phyloP scores from a whole-genome alignment of 345 rosid genomes.

The Arabis hirsuta region DNA sequence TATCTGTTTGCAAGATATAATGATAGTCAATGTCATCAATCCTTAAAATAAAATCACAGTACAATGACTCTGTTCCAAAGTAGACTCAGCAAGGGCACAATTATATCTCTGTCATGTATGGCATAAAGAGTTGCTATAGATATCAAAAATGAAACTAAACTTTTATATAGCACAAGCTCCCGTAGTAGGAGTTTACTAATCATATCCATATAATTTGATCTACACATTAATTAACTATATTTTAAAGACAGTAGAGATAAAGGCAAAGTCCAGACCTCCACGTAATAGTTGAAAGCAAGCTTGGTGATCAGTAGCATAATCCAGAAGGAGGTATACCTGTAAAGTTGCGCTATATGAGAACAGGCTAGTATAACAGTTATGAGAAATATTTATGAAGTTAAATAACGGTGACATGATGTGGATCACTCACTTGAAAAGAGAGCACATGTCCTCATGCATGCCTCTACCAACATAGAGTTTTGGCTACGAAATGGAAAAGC shows the following conservation, averaged over 20 bases:
- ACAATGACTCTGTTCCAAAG: background rate
- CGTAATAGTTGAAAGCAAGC: slow-evolving; percentile 96
- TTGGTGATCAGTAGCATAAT: slow-evolving; percentile 84
- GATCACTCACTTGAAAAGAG: slow-evolving; percentile 77
- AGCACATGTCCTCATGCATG: slow-evolving; percentile 84
- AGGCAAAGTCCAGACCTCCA: slow-evolving; percentile 66
- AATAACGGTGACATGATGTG: slow-evolving; percentile 13
- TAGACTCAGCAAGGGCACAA: slow-evolving; percentile 14
- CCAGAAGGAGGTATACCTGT: slow-evolving; percentile 94
- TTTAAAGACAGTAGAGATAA: slow-evolving; percentile 18
- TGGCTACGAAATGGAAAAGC: slow-evolving; percentile 61
- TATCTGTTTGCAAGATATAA: slow-evolving; percentile 58
- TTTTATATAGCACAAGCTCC: too few relatives aligned
- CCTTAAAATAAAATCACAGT: background rate
- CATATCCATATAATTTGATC: too few relatives aligned
- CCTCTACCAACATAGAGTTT: slow-evolving; percentile 96
- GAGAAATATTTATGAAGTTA: background rate
- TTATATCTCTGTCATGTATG: background rate
- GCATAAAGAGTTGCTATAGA: too few relatives aligned
- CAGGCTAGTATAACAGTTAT: slow-evolving; percentile 1
- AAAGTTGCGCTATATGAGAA: slow-evolving; percentile 24
- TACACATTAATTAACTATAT: background rate
- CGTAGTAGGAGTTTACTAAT: too few relatives aligned
- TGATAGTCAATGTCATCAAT: slow-evolving; percentile 16
- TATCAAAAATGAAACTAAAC: too few relatives aligned